Conservation (phyloP, 83 land plant genomes). For the Diphasiastrum complanatum region DNA sequence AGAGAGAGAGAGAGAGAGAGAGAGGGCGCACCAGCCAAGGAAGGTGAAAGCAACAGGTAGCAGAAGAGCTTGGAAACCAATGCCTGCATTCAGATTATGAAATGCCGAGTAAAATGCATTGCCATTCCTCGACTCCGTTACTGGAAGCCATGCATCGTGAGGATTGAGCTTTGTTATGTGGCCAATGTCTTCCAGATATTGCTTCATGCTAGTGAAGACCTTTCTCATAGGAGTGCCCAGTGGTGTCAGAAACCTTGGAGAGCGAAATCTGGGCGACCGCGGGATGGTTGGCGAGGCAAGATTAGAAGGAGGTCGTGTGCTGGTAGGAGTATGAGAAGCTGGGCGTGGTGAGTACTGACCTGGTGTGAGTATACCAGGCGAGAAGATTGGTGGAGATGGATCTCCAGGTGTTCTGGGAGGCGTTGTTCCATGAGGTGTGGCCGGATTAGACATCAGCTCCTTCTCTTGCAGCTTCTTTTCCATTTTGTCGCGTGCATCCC, state of each 20-base stretch:
- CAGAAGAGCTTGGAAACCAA: conserved; percentile 86
- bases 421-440: no score
- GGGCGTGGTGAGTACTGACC: conserved; percentile 41
- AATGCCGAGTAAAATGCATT: conserved; percentile 90
- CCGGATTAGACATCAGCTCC: no score
- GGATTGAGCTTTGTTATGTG: conserved; percentile 81
- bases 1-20: background rate
- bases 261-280: conserved; percentile 25
- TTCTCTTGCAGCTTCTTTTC: no score
- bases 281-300: conserved; percentile 28
- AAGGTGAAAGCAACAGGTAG: conserved; percentile 79
- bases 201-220: conserved; percentile 65
- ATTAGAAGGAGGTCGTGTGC: conserved; percentile 32
- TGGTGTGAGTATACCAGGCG: no score
- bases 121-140: conserved; percentile 90
- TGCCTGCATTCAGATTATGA: conserved; percentile 79
- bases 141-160: conserved; percentile 92
- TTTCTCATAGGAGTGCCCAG: conserved; percentile 79
- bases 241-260: conserved; percentile 64
- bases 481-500: no score
- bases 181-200: conserved; percentile 89
- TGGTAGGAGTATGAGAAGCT: conserved; percentile 19
- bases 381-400: no score
- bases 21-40: conserved; percentile 70
- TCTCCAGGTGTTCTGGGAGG: no score